Evolutionary conservation across 2,329 filamentous ascomycete genomes (phyloP), one percentile per base, ranked within the genome.

Genomic region (Neoscytalidium dimidiatum): DNA sequence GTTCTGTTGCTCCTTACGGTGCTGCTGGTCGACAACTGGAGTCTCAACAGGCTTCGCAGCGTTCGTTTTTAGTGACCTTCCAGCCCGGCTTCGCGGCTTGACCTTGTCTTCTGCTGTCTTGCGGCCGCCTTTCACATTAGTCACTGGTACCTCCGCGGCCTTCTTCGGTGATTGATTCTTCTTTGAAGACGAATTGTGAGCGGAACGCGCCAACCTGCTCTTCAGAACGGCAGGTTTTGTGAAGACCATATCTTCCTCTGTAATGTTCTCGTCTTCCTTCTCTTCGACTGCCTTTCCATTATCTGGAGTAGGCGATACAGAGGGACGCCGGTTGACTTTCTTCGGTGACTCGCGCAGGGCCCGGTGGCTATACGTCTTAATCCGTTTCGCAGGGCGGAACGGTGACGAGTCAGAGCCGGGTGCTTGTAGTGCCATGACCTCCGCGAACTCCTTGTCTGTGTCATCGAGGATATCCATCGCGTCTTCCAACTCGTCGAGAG

Each of bases 211-310:
- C 43, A 66, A 65, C 3, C 49, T 31, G 3, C 69, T 67, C 60
- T 75, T 77, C 51, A 74, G 61, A 1, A 67, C 71, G 7, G 70
- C 71, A n/a, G 69, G 67, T 41, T 61, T 67, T 38, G 66, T 64
- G 60, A 67, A 66, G 43, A 62, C 66, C 17, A 29, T 28, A 11
- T 64, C 51, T 2, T 44, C 64, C 8, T 51, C 52, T 5, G 48
- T 29, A 5, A 21, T 4, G 3, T 56, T 11, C 31, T 31, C 58
- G 21, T 38, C 48, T 11, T 11, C 61, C 64, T 60, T 60, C 1
- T 67, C 65, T 61, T 70, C 70, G 5, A 57, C 7, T 13, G 14
- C 23, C 35, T 64, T 56, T 19, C 48, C 61, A n/a, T 23, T 44
- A 4, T 62, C 48, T 13, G 64, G 64, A 1, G 64, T 62, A n/a